These are phyloP conservation scores for Vitis rotundifolia DNA, from an alignment of 164 flowering plant genomes.

Conservation along the genomic window DNA sequence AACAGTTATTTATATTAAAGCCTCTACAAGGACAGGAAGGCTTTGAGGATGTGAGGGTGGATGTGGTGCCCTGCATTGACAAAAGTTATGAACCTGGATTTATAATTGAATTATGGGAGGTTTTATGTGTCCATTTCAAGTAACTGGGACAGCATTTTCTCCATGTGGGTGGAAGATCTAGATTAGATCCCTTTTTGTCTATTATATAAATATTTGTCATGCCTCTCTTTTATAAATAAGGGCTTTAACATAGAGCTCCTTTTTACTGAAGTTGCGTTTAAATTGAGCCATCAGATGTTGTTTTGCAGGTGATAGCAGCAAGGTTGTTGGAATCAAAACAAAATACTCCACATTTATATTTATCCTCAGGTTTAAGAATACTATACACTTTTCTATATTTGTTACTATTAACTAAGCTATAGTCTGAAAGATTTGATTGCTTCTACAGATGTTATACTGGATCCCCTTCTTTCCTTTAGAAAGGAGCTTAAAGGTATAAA, in stretches of 20 bases:
- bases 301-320: conserved; percentile 84
- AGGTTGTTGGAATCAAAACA: conserved; percentile 93
- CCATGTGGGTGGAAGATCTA: too few relatives aligned
- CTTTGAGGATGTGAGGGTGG: too few relatives aligned
- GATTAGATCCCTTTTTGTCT: too few relatives aligned
- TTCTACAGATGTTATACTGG: conserved; percentile 81
- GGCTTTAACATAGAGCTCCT: background rate
- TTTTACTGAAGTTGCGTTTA: background rate
- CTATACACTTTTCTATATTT: conserved; percentile 2
- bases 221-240: too few relatives aligned
- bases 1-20: too few relatives aligned
- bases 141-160: too few relatives aligned
- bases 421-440: conserved; percentile 20
- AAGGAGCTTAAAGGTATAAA: conserved; percentile 82
- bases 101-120: too few relatives aligned
- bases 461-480: conserved; percentile 90
- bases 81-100: too few relatives aligned
- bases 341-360: conserved; percentile 83
- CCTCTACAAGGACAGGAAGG: too few relatives aligned
- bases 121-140: too few relatives aligned
- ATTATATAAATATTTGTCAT: too few relatives aligned
- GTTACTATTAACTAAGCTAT: conserved; percentile 9
- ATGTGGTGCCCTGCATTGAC: too few relatives aligned
- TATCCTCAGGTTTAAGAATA: conserved; percentile 62
- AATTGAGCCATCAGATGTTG: background rate